A percentile compares a stretch with the other conserved stretches of the same genome.
Conservation (phyloP, 2,329 filamentous ascomycete species). For the Aureobasidium uvarum region DNA sequence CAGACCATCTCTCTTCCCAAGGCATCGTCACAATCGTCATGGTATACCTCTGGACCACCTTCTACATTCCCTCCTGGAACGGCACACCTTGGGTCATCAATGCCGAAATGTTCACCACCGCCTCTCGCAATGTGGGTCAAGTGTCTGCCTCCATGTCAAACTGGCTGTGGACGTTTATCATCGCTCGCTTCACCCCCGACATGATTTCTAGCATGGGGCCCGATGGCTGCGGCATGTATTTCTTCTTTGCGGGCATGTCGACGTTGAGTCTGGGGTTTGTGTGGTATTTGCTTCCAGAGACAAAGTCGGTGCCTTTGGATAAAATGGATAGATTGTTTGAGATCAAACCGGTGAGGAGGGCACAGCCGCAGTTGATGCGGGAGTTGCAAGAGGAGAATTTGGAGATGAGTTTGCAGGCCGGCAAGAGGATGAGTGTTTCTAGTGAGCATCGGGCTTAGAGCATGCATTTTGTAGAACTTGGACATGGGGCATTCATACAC, state of each 20-base stretch:
- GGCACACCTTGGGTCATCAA: slow-evolving; percentile 44
- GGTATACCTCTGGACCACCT: slow-evolving; percentile 56
- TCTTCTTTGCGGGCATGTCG: slow-evolving; percentile 52
- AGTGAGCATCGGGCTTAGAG: background rate
- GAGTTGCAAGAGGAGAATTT: slow-evolving; percentile 32
- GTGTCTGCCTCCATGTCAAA: slow-evolving; percentile 38
- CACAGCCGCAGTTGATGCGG: slow-evolving; percentile 43
- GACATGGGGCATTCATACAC: too few relatives aligned
- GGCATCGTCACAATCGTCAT: slow-evolving; percentile 56
- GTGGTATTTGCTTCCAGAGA: slow-evolving; percentile 47
- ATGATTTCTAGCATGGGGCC: slow-evolving; percentile 53
- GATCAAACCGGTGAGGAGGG: slow-evolving; percentile 44
- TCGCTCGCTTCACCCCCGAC: slow-evolving; percentile 42
- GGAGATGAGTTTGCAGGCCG: slow-evolving; percentile 19
- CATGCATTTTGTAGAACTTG: too few relatives aligned
- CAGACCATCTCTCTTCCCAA: slow-evolving; percentile 46
- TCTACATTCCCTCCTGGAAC: slow-evolving; percentile 46
- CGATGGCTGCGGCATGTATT: slow-evolving; percentile 42
- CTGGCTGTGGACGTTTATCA: slow-evolving; percentile 41
- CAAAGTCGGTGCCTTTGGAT: slow-evolving; percentile 48
- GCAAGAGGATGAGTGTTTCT: slow-evolving; percentile 8
- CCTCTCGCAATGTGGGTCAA: slow-evolving; percentile 42
- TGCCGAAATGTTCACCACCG: slow-evolving; percentile 50
- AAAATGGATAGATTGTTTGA: slow-evolving; percentile 50
- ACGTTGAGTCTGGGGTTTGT: slow-evolving; percentile 47